Evolutionary conservation across 2,329 filamentous ascomycete genomes (phyloP).

Genomic region (Penicillium sp.): DNA sequence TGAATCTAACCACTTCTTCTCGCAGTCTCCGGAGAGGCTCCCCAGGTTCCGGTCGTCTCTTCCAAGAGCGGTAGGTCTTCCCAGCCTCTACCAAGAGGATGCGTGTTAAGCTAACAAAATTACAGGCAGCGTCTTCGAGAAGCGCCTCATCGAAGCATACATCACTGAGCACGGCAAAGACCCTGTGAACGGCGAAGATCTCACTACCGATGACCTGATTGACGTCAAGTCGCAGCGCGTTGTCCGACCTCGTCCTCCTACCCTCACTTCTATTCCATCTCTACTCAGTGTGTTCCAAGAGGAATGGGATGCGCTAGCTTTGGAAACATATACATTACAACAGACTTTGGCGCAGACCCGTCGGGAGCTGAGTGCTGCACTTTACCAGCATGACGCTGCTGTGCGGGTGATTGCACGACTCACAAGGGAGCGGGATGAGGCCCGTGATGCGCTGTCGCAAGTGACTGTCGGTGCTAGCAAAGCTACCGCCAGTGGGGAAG

Average conservation of each 20-base stretch:
- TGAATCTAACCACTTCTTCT: constrained; percentile 15
- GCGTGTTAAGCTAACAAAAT: constrained; percentile 23
- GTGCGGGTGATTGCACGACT: constrained; percentile 87
- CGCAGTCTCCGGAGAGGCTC: constrained; percentile 90
- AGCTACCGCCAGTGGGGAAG: constrained; percentile 59
- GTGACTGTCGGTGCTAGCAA: constrained; percentile 63
- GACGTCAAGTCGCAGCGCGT: constrained; percentile 76
- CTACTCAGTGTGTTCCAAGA: constrained; percentile 93
- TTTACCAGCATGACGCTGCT: constrained; percentile 98
- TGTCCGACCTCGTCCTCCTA: constrained; percentile 83
- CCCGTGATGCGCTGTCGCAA: constrained; percentile 78
- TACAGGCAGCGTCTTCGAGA: constrained; percentile 83
- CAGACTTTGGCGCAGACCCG: constrained; percentile 84
- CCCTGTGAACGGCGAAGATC: constrained; percentile 79
- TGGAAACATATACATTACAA: constrained; percentile 86
- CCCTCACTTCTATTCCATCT: constrained; percentile 91
- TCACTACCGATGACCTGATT: constrained; percentile 77
- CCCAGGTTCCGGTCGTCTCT: constrained; percentile 89
- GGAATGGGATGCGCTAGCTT: constrained; percentile 90
- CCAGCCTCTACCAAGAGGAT: constrained; percentile 10
- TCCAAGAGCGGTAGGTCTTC: constrained; percentile 73
- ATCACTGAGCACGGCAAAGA: constrained; percentile 90
- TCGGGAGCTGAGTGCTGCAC: constrained; percentile 85
- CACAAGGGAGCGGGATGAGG: constrained; percentile 87
- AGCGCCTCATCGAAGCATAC: constrained; percentile 89